Evolutionary conservation across 2,329 filamentous ascomycete genomes (phyloP), one percentile per base, ranked within the genome.

Genomic region (Colletotrichum cuscutae): DNA sequence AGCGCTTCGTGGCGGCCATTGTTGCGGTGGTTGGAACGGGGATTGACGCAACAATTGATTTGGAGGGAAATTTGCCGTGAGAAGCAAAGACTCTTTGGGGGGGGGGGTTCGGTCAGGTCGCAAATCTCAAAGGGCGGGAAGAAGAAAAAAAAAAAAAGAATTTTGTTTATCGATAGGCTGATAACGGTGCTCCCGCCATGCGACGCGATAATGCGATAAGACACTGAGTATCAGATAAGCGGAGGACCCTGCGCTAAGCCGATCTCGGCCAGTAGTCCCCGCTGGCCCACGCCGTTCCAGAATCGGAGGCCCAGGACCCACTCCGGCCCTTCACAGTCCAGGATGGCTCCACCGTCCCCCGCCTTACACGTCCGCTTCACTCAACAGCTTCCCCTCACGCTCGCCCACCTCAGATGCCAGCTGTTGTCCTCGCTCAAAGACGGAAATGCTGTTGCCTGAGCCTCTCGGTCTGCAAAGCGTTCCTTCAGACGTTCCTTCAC

Each of bases 1-100:
- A 73, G 73, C 83, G 83, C 76, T 85, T 85, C 24, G 82, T 83
- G 19, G 83, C 83, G 58, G 83, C 82, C 83, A 85, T 85, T 66
- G 26, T 52, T 52, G 53, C 30, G 19, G n/a, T 35, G 15, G 35
- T 46, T 24, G 26, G 13, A 57, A 9, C 28, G 15, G 24, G n/a
- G 32, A 54, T 26, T 30, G 19, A 22, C 28, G 28, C 61, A 35
- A 26, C 61, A 59, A 59, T 11, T 57, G 53, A 35, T 26, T 52
- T 35, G 32, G 13, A 28, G 53, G 26, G 32, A 24, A 32, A 37
- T 32, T 56, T 28, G 46, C 66, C 42, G 42, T 28, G 35, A 35
- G 8, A 49, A 58, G 42, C 52, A 64, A 46, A 54, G 46, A 49
- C 24, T 57, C 56, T 22, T 61, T 61, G 49, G 32, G 42, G 19